Evolutionary conservation across 768 basidiomycete species (phyloP).

Genomic region (Suillus discolor): DNA sequence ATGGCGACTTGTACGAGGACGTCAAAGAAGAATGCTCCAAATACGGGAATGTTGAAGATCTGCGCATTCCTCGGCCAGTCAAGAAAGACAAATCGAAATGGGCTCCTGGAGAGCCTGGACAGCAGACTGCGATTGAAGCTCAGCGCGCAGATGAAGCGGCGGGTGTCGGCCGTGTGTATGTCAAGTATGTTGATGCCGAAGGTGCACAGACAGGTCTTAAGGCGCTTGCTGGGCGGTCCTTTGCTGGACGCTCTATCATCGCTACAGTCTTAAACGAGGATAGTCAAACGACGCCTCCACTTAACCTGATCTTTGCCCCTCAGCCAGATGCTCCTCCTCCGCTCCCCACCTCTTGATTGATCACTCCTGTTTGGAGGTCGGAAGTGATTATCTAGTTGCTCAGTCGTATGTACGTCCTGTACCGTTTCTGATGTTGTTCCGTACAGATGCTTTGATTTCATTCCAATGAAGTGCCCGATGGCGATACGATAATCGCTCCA

Average conservation of each 20-base stretch:
- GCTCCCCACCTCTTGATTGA: slow-evolving; percentile 46
- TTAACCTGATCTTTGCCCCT: slow-evolving; percentile 81
- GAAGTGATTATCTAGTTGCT: slow-evolving; percentile 19
- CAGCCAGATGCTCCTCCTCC: slow-evolving; percentile 84
- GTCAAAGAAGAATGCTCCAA: slow-evolving; percentile 87
- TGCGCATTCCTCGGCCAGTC: slow-evolving; percentile 86
- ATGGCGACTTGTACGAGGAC: slow-evolving; percentile 92
- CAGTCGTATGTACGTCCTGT: slow-evolving; percentile 23
- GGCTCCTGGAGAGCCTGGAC: slow-evolving; percentile 61
- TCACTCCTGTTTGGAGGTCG: slow-evolving; percentile 12
- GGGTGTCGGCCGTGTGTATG: slow-evolving; percentile 95
- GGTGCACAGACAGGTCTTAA: slow-evolving; percentile 76
- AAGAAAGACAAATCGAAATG: slow-evolving; percentile 86
- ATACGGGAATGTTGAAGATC: slow-evolving; percentile 81
- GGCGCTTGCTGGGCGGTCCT: slow-evolving; percentile 86
- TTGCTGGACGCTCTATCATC: slow-evolving; percentile 85
- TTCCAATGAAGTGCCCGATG: neutral
- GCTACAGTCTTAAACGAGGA: slow-evolving; percentile 83
- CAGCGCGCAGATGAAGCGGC: slow-evolving; percentile 81
- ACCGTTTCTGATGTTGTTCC: neutral
- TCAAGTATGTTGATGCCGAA: slow-evolving; percentile 71
- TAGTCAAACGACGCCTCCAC: slow-evolving; percentile 82
- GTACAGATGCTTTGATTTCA: slow-evolving; percentile 5
- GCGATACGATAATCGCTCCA: neutral
- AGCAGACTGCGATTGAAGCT: slow-evolving; percentile 64